Base-by-base conservation (phyloP, 345 rosid genomes). In the Geranium rotundifolium region DNA sequence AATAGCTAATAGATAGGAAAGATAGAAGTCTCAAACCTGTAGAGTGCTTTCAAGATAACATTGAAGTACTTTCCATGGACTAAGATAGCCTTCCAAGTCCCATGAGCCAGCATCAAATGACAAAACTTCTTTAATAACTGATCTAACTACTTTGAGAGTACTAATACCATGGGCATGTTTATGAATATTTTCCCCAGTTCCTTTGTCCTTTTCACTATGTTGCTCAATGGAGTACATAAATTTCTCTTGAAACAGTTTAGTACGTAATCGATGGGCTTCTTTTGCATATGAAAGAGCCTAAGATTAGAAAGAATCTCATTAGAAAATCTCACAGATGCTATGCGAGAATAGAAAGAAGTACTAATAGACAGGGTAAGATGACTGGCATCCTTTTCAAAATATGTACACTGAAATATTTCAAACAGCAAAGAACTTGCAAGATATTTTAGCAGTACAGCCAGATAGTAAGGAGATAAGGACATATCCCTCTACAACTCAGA, bases 1-100 rank as follows among this genome's bases (percentile, higher is more conserved):
- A 41, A 14, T 57, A 17, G 3, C 6, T 34, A 23, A 23, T 23
- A 23, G 27, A 2, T 7, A 16, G 20, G 19, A 57, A 34, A 57
- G 62, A 64, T 58, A 75, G 58, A 60, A 74, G 16, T 23, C 27
- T 52, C 61, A 62, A 63, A 92, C 98, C 95, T 93, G 97, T 69
- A 90, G 83, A 69, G 78, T 84, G 82, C 99, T 93, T 73, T 93
- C 99, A 67, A 93, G 84, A 71, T 87, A 90, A 73, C 87, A 77
- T 19, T 93, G 90, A 63, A 93, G 84, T 65, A 82, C 81, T 69
- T 79, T 86, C 96, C 97, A 93, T 27, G 95, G 84, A 73, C 97
- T 93, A 70, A 90, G 82, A 78, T 90, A 77, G 63, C 67, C 72
- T 65, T 77, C 82, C 46, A 76, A 30, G 57, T 87, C 80, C 76